Percentiles rank a stretch among this genome's conserved stretches.
Conservation (phyloP, 192 early-diverging fungal genomes). For the Lobulomyces angularis region DNA sequence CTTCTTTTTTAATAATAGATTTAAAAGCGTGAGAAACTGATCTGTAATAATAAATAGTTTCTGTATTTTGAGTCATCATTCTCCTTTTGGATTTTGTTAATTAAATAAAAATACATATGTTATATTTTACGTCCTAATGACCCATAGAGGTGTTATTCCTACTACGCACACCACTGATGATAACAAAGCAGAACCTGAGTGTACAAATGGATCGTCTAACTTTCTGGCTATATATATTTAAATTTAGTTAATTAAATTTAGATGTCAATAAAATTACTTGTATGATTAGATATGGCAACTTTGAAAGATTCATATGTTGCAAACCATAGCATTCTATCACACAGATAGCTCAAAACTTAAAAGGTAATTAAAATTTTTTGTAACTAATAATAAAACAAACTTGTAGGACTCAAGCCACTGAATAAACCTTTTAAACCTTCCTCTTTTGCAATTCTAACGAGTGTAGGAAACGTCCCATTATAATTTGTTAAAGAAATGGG, state of each 20-base stretch:
- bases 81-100: not conserved
- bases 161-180: constrained; percentile 67
- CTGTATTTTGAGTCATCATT: constrained; percentile 56
- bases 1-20: constrained; percentile 65
- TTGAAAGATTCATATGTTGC: constrained; percentile 76
- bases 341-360: constrained; percentile 80
- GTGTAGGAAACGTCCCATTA: constrained; percentile 26
- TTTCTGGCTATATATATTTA: constrained; percentile 8
- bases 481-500: constrained; percentile 27
- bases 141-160: constrained; percentile 83
- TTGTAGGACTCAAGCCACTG: constrained; percentile 74
- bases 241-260: not conserved
- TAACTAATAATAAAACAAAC: too few species aligned
- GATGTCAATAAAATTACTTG: constrained; percentile 6
- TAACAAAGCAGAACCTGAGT: constrained; percentile 67
- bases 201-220: constrained; percentile 8
- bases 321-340: constrained; percentile 89
- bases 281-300: constrained; percentile 10
- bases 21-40: constrained; percentile 69
- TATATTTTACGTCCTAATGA: constrained; percentile 88
- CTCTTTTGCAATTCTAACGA: constrained; percentile 38
- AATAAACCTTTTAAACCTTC: constrained; percentile 84
- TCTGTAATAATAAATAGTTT: constrained; percentile 66
- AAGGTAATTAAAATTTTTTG: too few species aligned
- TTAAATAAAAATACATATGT: too few species aligned